A percentile compares a stretch with the other conserved stretches of the same genome.
These are phyloP conservation scores for Gaeumannomyces sp. DNA, from an alignment of 2,329 filamentous ascomycete species.

Conservation along the genomic window DNA sequence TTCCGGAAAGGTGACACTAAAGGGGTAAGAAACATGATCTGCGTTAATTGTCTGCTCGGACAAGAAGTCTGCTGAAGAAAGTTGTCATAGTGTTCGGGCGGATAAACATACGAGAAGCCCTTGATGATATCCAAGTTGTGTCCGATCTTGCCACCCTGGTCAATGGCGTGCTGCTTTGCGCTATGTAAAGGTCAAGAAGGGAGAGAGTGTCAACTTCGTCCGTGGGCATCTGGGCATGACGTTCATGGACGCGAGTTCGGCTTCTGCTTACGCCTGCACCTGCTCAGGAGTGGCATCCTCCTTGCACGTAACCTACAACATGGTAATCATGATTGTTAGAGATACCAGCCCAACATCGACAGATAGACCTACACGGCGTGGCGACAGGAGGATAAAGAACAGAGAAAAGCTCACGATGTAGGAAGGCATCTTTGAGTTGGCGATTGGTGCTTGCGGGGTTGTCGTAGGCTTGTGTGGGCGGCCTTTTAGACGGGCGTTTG, in stretches of 20 bases:
- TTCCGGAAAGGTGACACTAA: constrained; percentile 66
- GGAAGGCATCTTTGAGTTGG: constrained; percentile 16
- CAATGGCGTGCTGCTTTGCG: constrained; percentile 67
- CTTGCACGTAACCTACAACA: constrained; percentile 70
- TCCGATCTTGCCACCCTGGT: constrained; percentile 76
- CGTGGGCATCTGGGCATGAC: not conserved
- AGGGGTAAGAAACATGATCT: not conserved
- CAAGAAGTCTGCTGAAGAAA: not conserved
- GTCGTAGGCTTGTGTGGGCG: not conserved
- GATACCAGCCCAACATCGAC: not conserved
- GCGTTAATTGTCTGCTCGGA: constrained; percentile 9
- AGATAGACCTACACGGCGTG: no score
- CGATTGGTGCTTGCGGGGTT: not conserved
- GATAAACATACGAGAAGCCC: constrained; percentile 75
- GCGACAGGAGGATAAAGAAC: not conserved
- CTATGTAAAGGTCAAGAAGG: constrained; percentile 32
- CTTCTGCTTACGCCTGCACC: constrained; percentile 54
- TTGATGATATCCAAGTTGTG: constrained; percentile 85
- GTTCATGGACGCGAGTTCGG: not conserved
- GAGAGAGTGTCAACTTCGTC: not conserved
- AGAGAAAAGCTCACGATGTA: constrained; percentile 17
- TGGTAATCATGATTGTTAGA: constrained; percentile 29
- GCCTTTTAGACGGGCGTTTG: not conserved
- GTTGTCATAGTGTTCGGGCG: no score
- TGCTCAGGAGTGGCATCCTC: constrained; percentile 59